Conservation (phyloP, 495 filamentous ascomycete species). For the Aspergillus biplanus region DNA sequence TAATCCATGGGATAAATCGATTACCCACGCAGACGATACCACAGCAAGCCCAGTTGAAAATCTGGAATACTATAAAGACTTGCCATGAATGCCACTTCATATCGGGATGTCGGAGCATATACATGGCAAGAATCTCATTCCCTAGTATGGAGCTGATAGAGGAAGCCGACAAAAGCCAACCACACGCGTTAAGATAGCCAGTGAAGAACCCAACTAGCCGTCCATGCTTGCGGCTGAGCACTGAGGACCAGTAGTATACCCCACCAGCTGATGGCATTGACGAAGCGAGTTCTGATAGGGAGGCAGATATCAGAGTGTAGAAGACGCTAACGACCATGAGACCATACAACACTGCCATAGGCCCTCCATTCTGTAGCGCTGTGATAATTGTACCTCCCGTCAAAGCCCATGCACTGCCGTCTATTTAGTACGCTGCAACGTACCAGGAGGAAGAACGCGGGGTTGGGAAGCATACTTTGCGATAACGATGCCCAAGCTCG, state of each 20-base stretch:
- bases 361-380: conserved; percentile 18
- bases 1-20: conserved; percentile 63
- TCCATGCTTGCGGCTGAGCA: conserved; percentile 72
- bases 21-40: conserved; percentile 71
- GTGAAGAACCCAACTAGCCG: conserved; percentile 74
- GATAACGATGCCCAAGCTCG: conserved; percentile 50
- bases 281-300: conserved; percentile 60
- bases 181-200: conserved; percentile 79
- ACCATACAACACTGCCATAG: conserved; percentile 15
- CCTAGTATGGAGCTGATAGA: conserved; percentile 70
- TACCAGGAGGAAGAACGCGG: not conserved
- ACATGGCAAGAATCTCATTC: conserved; percentile 71
- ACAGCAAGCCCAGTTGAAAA: conserved; percentile 70
- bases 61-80: conserved; percentile 69
- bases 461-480: conserved; percentile 39
- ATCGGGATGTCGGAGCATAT: conserved; percentile 67
- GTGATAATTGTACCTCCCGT: conserved; percentile 22
- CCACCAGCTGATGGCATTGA: conserved; percentile 77
- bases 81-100: conserved; percentile 70
- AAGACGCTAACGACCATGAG: conserved; percentile 23
- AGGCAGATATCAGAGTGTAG: conserved; percentile 27
- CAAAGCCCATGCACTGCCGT: conserved; percentile 15
- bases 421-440: not conserved
- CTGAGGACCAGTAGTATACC: conserved; percentile 82
- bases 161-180: conserved; percentile 66